Base-by-base conservation (phyloP, 1,284 basidiomycete species). In the Ustilago cynodontis region DNA sequence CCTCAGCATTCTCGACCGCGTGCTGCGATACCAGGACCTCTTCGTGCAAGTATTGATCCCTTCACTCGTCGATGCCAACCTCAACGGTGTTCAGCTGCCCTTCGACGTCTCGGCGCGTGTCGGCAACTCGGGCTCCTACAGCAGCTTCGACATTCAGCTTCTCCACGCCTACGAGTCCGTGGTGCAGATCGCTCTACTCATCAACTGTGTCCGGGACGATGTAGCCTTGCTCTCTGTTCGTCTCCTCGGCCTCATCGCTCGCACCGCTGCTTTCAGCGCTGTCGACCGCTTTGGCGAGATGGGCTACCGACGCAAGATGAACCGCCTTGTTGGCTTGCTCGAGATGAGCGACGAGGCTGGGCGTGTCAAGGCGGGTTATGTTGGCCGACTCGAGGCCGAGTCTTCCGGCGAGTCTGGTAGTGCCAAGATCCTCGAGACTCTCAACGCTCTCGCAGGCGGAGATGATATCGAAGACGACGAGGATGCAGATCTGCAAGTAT, bases 31-130 rank as follows among this genome's bases (percentile, higher is more conserved):
- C 33, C 95, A 98, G 85, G 91, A 93, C 59, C 89, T 94, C 58
- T 98, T 96, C 88, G 88, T 95, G 51, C 94, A 98, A 68, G 91
- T 95, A 18, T 90, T 98, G 51, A 88, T 97, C 13, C 93, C 95
- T 2, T 87, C 93, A 4, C 89, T 96, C 7, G 87, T 90, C 9
- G 91, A 94, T 56, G 68, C 77, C 10, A 56, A 37, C 18, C 58
- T 67, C 43, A 63, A 51, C 35, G 78, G 78, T 26, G 65, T 70
- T 2, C 62, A 67, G 26, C 65, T 72, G 33, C 71, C 60, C 18
- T 77, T 78, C 24, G 78, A 81, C 35, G 65, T 80, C 20, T 62
- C 72, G n/a, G 51, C 74, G 7, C 65, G 70, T 11, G 68, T 82
- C 43, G 80, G 77, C 45, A 75, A 79, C 45, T 52, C 67, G 31